Evolutionary conservation across 2,329 filamentous ascomycete genomes (phyloP).

Genomic region (Leptographium radiaticola): DNA sequence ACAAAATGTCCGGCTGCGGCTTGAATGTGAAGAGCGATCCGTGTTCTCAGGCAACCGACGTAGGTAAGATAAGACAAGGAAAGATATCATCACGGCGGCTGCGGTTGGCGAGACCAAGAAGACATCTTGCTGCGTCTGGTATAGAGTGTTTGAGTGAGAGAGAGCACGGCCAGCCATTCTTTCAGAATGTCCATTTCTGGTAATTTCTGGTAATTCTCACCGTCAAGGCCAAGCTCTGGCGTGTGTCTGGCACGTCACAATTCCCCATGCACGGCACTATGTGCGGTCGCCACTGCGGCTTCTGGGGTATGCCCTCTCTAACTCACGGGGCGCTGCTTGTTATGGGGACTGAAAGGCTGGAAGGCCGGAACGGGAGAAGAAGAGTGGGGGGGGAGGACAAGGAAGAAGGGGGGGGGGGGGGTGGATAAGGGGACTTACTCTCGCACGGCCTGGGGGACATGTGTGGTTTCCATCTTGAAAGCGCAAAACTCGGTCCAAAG

Average conservation of each 20-base stretch:
- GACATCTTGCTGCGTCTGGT: background rate
- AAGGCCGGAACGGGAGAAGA: too few species aligned
- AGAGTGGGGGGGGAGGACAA: background rate
- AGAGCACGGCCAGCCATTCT: slow-evolving; percentile 41
- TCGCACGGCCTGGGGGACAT: slow-evolving; percentile 90
- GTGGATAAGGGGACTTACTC: slow-evolving; percentile 65
- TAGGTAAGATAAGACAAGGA: slow-evolving; percentile 2
- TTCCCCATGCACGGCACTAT: background rate
- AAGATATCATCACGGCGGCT: background rate
- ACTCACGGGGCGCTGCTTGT: slow-evolving; percentile 9
- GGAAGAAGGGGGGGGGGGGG: background rate
- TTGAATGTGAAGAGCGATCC: slow-evolving; percentile 1
- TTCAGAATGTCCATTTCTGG: slow-evolving; percentile 28
- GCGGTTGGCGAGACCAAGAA: background rate
- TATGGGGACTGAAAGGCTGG: slow-evolving; percentile 44
- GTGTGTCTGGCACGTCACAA: background rate
- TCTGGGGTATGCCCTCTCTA: background rate
- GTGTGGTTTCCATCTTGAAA: slow-evolving; percentile 96
- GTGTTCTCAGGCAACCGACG: background rate
- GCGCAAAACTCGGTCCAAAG: slow-evolving; percentile 95
- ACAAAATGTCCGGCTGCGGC: slow-evolving; percentile 29
- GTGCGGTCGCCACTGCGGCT: background rate
- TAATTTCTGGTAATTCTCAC: slow-evolving; percentile 48
- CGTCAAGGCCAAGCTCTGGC: slow-evolving; percentile 24
- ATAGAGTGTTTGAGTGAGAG: slow-evolving; percentile 39